phyloP scores from a whole-genome alignment of 768 basidiomycete genomes.

The Rhodotorula paludigena region DNA sequence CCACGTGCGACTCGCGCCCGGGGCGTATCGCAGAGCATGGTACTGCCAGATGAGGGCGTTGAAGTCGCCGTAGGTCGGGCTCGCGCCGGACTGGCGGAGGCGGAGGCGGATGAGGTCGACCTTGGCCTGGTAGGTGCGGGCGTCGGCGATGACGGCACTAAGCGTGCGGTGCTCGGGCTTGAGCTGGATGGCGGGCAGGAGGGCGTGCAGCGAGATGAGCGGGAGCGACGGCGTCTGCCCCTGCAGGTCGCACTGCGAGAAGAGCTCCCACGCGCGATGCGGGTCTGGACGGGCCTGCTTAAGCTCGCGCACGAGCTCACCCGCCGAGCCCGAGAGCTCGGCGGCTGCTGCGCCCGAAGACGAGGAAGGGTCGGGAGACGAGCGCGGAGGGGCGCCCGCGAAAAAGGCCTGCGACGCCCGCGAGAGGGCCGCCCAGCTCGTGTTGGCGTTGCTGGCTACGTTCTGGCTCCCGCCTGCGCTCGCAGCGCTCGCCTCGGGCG shows the following conservation, averaged over 20 bases:
- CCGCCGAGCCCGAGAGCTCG: conserved; percentile 6
- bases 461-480: too few species aligned
- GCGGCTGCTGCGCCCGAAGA: neutral
- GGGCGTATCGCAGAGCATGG: conserved; percentile 20
- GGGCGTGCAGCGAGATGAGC: conserved; percentile 22
- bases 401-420: conserved; percentile 17
- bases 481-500: neutral
- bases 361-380: neutral
- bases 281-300: neutral
- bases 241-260: conserved; percentile 24
- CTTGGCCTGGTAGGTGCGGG: conserved; percentile 16
- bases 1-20: conserved; percentile 23
- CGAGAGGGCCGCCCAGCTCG: conserved; percentile 5
- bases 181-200: conserved; percentile 29
- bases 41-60: conserved; percentile 21
- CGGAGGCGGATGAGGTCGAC: conserved; percentile 29
- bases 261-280: conserved; percentile 12
- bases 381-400: conserved; percentile 1
- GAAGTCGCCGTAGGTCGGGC: conserved; percentile 7
- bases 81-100: conserved; percentile 18
- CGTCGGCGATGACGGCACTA: conserved; percentile 2
- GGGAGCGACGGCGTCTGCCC: conserved; percentile 15
- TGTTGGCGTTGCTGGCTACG: too few species aligned
- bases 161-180: conserved; percentile 2
- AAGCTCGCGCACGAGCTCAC: conserved; percentile 18